These are phyloP conservation scores for Calocera cornea DNA, from an alignment of 768 basidiomycete genomes.

Conservation along the genomic window DNA sequence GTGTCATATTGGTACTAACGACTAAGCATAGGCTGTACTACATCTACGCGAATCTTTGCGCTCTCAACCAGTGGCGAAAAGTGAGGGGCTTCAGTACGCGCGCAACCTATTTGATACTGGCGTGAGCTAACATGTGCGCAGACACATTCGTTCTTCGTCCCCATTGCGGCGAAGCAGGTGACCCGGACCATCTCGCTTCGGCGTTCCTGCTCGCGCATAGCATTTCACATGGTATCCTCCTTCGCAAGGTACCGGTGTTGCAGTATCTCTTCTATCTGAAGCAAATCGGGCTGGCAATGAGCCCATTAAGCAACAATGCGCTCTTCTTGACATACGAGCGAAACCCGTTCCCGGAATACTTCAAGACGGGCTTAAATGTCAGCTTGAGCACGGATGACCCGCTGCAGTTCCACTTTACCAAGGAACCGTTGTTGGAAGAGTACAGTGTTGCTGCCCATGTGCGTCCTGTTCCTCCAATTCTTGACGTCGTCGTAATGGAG, in stretches of 20 bases:
- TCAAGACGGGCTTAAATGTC: constrained; percentile 89
- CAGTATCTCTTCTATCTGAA: constrained; percentile 97
- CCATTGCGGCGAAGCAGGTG: constrained; percentile 95
- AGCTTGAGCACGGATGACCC: constrained; percentile 93
- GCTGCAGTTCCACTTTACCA: constrained; percentile 96
- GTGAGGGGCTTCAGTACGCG: constrained; percentile 78
- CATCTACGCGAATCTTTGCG: constrained; percentile 93
- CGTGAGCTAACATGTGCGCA: constrained; percentile 22
- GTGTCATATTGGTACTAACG: not conserved
- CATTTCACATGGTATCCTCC: constrained; percentile 96
- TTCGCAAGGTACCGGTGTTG: constrained; percentile 92
- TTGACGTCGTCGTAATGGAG: not conserved
- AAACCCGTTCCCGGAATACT: constrained; percentile 94
- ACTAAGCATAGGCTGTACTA: constrained; percentile 66
- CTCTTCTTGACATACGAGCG: constrained; percentile 93
- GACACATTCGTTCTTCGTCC: constrained; percentile 95
- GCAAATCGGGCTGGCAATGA: constrained; percentile 98
- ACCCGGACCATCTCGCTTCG: constrained; percentile 92
- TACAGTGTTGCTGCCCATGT: constrained; percentile 97
- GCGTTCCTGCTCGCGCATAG: constrained; percentile 94
- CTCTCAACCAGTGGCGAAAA: constrained; percentile 84
- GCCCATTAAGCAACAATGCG: constrained; percentile 94
- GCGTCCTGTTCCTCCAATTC: constrained; percentile 18
- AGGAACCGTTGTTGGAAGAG: constrained; percentile 91
- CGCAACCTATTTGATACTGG: not conserved